Conservation (phyloP, 306 rosid genomes). For the Trichosanthes truncata region DNA sequence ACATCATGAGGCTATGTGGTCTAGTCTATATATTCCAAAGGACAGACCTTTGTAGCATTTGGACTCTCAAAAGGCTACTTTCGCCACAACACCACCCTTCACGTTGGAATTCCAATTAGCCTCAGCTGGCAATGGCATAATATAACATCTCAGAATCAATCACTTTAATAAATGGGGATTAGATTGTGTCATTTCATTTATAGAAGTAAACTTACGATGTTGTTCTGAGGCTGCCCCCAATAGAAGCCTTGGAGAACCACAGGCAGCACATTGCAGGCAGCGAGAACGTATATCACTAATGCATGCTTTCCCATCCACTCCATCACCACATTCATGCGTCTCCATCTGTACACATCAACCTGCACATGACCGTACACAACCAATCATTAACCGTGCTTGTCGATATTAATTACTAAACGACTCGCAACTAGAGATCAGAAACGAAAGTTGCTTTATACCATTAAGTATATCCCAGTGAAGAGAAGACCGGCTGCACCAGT, state of each 20-base stretch:
- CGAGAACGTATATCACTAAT: conserved; percentile 53
- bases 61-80: not conserved
- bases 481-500: conserved; percentile 80
- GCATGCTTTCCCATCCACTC: conserved; percentile 98
- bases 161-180: not conserved
- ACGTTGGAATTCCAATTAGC: conserved; percentile 41
- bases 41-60: not conserved
- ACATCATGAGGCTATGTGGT: not conserved
- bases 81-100: conserved; percentile 5
- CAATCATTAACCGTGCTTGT: not conserved
- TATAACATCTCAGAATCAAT: conserved; percentile 14
- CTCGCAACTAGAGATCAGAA: not conserved
- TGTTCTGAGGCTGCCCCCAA: conserved; percentile 63
- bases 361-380: conserved; percentile 10
- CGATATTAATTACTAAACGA: not conserved
- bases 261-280: conserved; percentile 84
- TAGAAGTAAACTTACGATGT: conserved; percentile 39
- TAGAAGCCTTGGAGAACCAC: conserved; percentile 76
- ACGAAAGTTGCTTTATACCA: conserved; percentile 30
- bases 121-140: conserved; percentile 26
- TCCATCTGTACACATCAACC: conserved; percentile 84
- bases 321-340: conserved; percentile 39
- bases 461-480: conserved; percentile 61
- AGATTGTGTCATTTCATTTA: not conserved
- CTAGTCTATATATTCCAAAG: not conserved